phyloP scores from a whole-genome alignment of 169 alveolate species.

The Plasmodium ovale region DNA sequence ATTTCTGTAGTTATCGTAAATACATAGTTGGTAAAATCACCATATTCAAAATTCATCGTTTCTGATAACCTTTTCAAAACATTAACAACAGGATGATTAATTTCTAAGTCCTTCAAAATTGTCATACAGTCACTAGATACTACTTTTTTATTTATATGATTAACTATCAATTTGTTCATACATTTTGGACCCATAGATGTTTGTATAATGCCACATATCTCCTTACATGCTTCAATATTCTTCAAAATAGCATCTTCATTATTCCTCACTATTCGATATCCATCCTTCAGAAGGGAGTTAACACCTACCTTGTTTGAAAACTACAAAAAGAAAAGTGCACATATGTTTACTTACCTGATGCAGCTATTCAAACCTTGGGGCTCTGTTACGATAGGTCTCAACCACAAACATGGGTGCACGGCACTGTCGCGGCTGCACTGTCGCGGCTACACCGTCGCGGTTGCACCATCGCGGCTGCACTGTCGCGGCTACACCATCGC shows the following conservation, averaged over 20 bases:
- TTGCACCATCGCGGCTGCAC: no score
- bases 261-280: constrained; percentile 56
- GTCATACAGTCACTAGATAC: constrained; percentile 98
- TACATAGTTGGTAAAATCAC: constrained; percentile 98
- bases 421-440: no score
- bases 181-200: constrained; percentile 98
- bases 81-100: constrained; percentile 99
- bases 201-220: constrained; percentile 93
- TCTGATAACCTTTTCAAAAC: constrained; percentile 98
- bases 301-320: constrained; percentile 58
- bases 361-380: no score
- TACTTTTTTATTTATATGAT: constrained; percentile 96
- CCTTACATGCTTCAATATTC: constrained; percentile 96
- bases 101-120: constrained; percentile 97
- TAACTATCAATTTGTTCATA: constrained; percentile 98
- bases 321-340: constrained; percentile 10
- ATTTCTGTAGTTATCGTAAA: constrained; percentile 98
- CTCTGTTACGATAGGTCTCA: no score
- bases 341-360: no score
- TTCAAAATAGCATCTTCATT: constrained; percentile 65
- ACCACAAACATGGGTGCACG: no score
- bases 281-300: constrained; percentile 62
- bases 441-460: no score
- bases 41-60: constrained; percentile 97
- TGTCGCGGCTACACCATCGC: no score